Percentiles rank a stretch among this genome's conserved stretches.
Evolutionary conservation across 352 stramenopile genomes (phyloP).

Genomic region (Phytophthora pinifolia): DNA sequence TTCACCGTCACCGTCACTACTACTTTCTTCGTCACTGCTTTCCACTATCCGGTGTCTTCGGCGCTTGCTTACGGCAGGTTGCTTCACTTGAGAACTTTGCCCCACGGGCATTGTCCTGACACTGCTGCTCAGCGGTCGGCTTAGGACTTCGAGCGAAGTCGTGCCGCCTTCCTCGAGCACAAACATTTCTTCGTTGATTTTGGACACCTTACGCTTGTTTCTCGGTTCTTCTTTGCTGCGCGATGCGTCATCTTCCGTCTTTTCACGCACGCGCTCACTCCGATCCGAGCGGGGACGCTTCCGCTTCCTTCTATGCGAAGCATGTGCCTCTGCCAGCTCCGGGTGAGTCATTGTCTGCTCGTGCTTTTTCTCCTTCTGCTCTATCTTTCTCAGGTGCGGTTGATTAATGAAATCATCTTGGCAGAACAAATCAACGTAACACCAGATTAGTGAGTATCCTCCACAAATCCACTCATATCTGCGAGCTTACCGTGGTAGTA

Average conservation of each 20-base stretch:
- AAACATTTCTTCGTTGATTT: conserved; percentile 22
- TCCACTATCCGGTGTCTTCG: conserved; percentile 38
- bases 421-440: conserved; percentile 1
- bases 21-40: conserved; percentile 40
- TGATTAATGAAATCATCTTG: conserved; percentile 64
- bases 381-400: conserved; percentile 30
- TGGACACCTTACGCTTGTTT: conserved; percentile 5
- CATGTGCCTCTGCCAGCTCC: neutral
- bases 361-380: conserved; percentile 13
- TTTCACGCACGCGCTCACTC: neutral
- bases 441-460: neutral
- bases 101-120: neutral
- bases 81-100: conserved; percentile 5
- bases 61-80: conserved; percentile 17
- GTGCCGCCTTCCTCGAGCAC: conserved; percentile 5
- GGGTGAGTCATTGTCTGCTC: conserved; percentile 4
- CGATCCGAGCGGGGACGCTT: conserved; percentile 16
- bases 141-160: conserved; percentile 9
- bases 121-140: conserved; percentile 7
- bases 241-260: neutral
- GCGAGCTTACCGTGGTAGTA: conserved; percentile 63
- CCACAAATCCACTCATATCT: neutral
- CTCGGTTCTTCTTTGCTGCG: conserved; percentile 4
- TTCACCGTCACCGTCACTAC: conserved; percentile 18
- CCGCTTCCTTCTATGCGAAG: conserved; percentile 5